Conservation (phyloP, 257 asterid species). For the Eucommia ulmoides region DNA sequence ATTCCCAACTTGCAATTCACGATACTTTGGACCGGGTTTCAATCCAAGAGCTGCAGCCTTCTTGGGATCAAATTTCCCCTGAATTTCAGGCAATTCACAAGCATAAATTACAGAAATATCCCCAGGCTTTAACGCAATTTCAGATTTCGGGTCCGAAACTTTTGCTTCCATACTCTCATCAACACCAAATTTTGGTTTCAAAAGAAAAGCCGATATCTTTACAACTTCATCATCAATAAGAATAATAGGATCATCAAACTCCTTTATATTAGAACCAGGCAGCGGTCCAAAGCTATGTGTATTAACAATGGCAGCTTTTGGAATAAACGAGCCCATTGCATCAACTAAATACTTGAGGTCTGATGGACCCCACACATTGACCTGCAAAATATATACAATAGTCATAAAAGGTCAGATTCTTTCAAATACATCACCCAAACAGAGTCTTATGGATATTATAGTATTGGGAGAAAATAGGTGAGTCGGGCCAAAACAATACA, state of each 20-base stretch:
- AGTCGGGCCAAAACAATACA: slow-evolving; percentile 16
- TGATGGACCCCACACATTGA: slow-evolving; percentile 90
- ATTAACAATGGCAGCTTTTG: slow-evolving; percentile 87
- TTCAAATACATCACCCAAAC: slow-evolving; percentile 3
- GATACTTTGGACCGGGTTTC: slow-evolving; percentile 77
- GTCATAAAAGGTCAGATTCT: too few relatives aligned
- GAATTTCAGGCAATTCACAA: slow-evolving; percentile 83
- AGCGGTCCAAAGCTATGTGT: slow-evolving; percentile 68
- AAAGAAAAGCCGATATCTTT: slow-evolving; percentile 70
- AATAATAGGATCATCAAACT: slow-evolving; percentile 37
- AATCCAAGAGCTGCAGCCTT: slow-evolving; percentile 80
- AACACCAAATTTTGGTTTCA: slow-evolving; percentile 37
- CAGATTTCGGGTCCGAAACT: slow-evolving; percentile 11
- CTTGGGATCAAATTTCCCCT: slow-evolving; percentile 75
- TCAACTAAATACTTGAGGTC: slow-evolving; percentile 72
- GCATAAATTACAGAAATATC: slow-evolving; percentile 72
- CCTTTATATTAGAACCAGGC: slow-evolving; percentile 23
- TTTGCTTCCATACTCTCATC: background rate
- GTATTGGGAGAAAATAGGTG: background rate
- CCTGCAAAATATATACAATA: slow-evolving; percentile 47
- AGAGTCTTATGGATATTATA: background rate
- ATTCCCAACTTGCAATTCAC: slow-evolving; percentile 73
- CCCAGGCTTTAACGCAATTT: slow-evolving; percentile 38
- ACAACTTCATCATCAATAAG: slow-evolving; percentile 82
- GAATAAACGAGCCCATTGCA: slow-evolving; percentile 87